Evolutionary conservation across 345 rosid species (phyloP), one percentile per base, ranked within the genome.

Genomic region (Stellera chamaejasme): DNA sequence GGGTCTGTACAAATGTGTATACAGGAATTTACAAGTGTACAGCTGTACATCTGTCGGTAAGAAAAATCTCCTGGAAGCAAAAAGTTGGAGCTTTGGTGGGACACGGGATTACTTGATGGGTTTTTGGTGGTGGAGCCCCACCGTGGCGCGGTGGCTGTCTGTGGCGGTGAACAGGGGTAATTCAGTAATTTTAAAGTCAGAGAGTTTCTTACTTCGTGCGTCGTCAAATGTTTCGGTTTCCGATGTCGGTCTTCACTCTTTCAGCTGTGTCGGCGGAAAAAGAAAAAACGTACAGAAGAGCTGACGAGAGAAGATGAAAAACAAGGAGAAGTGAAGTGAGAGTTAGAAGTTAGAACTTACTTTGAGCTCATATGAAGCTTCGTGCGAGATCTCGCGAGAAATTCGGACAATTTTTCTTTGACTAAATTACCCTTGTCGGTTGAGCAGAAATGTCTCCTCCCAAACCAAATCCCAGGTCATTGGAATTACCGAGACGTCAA

Each of bases 111-210:
- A 3, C 5, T 16, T 14, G 50, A 1, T 43, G 51, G 4, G 64
- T 43, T 13, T 13, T 13, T 13, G 47, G 43, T 13, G 12, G 43
- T 59, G 59, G 53, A n/a, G 64, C 63, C 54, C 60, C 51, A 58
- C 72, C 52, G 50, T 26, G 44, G 9, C 4, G 48, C 60, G 64
- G 60, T 50, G 68, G 59, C 14, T 32, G 39, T 50, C 27, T 26
- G 61, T 15, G 65, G 45, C 11, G 47, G 62, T 54, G 48, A 16
- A 5, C 9, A 54, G 49, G 58, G 66, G 66, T 50, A 28, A 6
- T 48, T 50, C 48, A 1, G 59, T 60, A 54, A 64, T 58, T 68
- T 13, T 3, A 32, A 32, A 8, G 39, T 32, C 39, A 8, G 39
- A 5, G 39, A 5, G 9, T 32, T 8, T 32, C 39, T 32, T 8